These are phyloP conservation scores for Trichoderma koningiopsis DNA, from an alignment of 2,329 filamentous ascomycete genomes.

Conservation along the genomic window DNA sequence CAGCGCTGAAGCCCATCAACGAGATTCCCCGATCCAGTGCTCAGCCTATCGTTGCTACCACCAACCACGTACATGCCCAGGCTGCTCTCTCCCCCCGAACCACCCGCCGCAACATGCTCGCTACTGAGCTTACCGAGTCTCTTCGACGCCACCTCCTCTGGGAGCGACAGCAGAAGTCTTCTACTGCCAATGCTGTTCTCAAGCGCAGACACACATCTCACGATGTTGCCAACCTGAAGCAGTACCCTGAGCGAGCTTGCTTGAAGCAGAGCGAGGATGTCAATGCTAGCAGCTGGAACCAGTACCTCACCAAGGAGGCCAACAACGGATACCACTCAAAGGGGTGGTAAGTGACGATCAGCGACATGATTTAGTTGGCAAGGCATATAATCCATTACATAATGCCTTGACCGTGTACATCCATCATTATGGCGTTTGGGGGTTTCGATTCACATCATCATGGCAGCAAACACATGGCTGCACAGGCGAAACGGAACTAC, in stretches of 20 bases:
- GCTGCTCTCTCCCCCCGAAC: conserved; percentile 86
- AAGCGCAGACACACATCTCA: conserved; percentile 90
- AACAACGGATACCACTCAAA: conserved; percentile 50
- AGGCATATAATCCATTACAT: conserved; percentile 12
- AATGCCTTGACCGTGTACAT: conserved; percentile 20
- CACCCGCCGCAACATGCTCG: conserved; percentile 92
- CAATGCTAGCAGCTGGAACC: conserved; percentile 77
- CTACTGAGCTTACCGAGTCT: conserved; percentile 90
- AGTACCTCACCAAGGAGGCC: conserved; percentile 82
- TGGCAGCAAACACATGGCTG: conserved; percentile 15
- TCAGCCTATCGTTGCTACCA: conserved; percentile 77
- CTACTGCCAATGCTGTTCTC: conserved; percentile 82
- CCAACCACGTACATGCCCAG: conserved; percentile 65
- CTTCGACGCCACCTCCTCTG: conserved; percentile 88
- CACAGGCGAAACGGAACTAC: conserved; percentile 23
- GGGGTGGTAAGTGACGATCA: conserved; percentile 41
- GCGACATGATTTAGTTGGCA: conserved; percentile 4
- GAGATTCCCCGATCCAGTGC: conserved; percentile 67
- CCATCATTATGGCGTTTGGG: conserved; percentile 23
- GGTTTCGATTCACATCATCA: conserved; percentile 20
- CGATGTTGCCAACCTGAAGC: conserved; percentile 84
- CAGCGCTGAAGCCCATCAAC: conserved; percentile 56
- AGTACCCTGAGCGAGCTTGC: conserved; percentile 70
- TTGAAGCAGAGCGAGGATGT: conserved; percentile 62
- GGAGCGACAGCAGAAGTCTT: conserved; percentile 93